A percentile compares a stretch with the other conserved stretches of the same genome.
phyloP scores from a whole-genome alignment of 2,329 filamentous ascomycete genomes.

The Emydomyces testavorans region DNA sequence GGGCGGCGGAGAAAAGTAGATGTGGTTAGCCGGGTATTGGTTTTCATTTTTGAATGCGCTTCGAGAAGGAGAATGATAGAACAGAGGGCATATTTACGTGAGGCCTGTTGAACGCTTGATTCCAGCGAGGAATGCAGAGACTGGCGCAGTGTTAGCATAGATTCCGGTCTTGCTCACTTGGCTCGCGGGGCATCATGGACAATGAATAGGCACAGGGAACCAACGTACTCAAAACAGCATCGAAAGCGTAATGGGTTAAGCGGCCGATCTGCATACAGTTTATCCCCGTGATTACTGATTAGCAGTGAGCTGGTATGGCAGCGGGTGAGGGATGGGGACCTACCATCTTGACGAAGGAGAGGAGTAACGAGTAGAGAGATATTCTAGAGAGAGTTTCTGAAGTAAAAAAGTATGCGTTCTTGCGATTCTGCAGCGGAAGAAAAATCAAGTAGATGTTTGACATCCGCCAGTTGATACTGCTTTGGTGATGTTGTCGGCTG shows the following conservation, averaged over 20 bases:
- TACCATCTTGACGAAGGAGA: constrained; percentile 30
- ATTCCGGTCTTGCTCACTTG: too few relatives aligned
- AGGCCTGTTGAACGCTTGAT: constrained; percentile 95
- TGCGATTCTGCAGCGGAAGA: too few relatives aligned
- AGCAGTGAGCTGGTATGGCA: constrained; percentile 49
- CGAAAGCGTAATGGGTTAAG: constrained; percentile 88
- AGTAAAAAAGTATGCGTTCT: not conserved
- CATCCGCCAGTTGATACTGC: not conserved
- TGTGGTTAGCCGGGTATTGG: constrained; percentile 8
- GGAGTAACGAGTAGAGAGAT: too few relatives aligned
- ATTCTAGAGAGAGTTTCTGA: not conserved
- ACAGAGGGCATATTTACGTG: constrained; percentile 60
- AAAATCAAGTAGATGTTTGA: not conserved
- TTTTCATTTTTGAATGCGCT: not conserved
- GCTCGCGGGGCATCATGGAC: not conserved
- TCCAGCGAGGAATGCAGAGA: constrained; percentile 91
- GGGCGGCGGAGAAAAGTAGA: constrained; percentile 10
- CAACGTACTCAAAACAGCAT: constrained; percentile 74
- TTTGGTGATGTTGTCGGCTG: not conserved
- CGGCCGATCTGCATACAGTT: constrained; percentile 79
- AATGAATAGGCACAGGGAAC: not conserved
- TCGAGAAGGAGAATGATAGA: constrained; percentile 6
- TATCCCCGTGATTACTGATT: constrained; percentile 38
- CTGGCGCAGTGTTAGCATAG: constrained; percentile 34
- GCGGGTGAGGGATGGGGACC: constrained; percentile 20